Base-by-base conservation (phyloP, 495 filamentous ascomycete genomes). In the Friedmanniomyces simplex region DNA sequence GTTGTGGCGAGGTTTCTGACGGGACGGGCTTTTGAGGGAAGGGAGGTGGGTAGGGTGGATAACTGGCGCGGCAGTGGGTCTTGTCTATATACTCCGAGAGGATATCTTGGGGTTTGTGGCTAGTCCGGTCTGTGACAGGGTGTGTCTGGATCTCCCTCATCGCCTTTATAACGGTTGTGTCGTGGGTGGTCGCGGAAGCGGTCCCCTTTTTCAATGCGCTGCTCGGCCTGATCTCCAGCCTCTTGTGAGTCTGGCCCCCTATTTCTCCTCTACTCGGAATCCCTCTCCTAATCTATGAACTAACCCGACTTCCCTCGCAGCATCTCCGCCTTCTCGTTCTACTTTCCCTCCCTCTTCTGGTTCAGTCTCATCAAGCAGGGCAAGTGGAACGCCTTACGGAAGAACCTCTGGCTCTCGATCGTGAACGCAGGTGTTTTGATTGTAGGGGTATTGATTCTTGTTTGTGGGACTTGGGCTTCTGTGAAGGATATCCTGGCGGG, bases 301-400 rank as follows among this genome's bases (percentile, higher is more conserved):
- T n/a, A n/a, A n/a, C n/a, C n/a, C n/a, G n/a, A n/a, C n/a, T n/a
- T n/a, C n/a, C n/a, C n/a, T n/a, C n/a, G n/a, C n/a, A n/a, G n/a
- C n/a, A n/a, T n/a, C n/a, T n/a, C 52, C 32, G 58, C 41, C 5
- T 57, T 63, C 47, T 58, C 62, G 10, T 72, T 76, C 42, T 66
- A 61, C 39, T 66, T 78, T 34, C 76, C 74, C 0, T 72, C 70
- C 0, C 69, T 69, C 62, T 58, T 78, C 25, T 79, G 76, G 76
- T 50, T 79, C 30, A 66, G 72, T 45, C 43, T 66, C 68, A 70
- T 54, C 71, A 76, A 56, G 58, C 58, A 2, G 56, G 72, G 72
- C 21, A 70, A 72, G 39, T 76, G 74, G 55, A 58, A 69, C 58
- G 68, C 49, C 1, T 72, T 69, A 1, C 54, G 37, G 45, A 63